These are phyloP conservation scores for Cicer yamashitae DNA, from an alignment of 306 rosid species.

Conservation along the genomic window DNA sequence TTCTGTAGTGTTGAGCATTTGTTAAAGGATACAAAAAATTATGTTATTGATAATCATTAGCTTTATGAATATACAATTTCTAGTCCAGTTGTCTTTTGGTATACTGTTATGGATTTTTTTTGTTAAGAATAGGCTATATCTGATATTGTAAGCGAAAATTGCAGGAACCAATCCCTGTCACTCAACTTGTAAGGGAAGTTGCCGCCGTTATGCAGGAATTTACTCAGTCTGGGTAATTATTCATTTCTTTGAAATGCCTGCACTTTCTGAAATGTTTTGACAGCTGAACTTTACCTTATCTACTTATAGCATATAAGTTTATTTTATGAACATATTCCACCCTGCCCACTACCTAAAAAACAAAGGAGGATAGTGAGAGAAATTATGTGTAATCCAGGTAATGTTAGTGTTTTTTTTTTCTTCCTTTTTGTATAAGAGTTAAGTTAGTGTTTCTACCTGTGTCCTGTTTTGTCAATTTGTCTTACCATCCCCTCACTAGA, in stretches of 20 bases:
- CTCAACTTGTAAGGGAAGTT: constrained; percentile 96
- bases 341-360: background rate
- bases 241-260: constrained; percentile 3
- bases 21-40: background rate
- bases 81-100: constrained; percentile 1
- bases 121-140: background rate
- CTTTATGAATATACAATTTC: background rate
- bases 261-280: constrained; percentile 1
- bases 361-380: background rate
- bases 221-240: constrained; percentile 91
- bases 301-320: background rate
- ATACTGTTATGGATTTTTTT: constrained; percentile 1
- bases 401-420: no score
- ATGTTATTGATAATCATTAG: background rate
- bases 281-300: constrained; percentile 14
- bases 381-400: background rate
- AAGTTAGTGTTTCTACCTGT: no score
- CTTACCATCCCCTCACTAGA: background rate
- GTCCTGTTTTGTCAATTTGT: constrained; percentile 42
- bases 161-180: constrained; percentile 94
- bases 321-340: background rate
- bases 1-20: background rate
- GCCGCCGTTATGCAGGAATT: constrained; percentile 98
- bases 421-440: no score
- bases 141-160: constrained; percentile 37